Evolutionary conservation across 768 basidiomycete species (phyloP).

Genomic region (Boletellus emodensis): DNA sequence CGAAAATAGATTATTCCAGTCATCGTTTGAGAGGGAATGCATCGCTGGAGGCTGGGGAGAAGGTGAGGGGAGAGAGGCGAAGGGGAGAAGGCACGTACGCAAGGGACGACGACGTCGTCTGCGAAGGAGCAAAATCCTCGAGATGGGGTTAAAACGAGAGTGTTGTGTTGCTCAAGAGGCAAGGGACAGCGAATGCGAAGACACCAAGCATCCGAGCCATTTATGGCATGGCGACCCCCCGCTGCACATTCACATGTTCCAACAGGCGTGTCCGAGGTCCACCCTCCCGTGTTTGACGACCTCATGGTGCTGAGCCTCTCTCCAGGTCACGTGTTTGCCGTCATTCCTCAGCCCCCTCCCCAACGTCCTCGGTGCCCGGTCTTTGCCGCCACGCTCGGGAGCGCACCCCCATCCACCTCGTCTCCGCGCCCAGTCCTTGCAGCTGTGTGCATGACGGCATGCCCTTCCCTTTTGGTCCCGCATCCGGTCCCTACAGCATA

Average conservation of each 20-base stretch:
- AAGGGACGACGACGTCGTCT: background rate
- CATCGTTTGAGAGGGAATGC: slow-evolving; percentile 27
- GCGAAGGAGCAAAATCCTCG: background rate
- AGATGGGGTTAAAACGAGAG: slow-evolving; percentile 3
- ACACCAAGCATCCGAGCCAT: slow-evolving; percentile 1
- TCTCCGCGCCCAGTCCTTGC: too few relatives aligned
- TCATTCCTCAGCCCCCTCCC: background rate
- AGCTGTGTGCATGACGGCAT: too few relatives aligned
- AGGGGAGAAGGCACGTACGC: slow-evolving; percentile 7
- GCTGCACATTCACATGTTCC: slow-evolving; percentile 27
- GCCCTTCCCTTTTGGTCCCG: too few relatives aligned
- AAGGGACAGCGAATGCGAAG: slow-evolving; percentile 13
- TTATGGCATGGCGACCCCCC: slow-evolving; percentile 16
- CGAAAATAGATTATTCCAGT: slow-evolving; percentile 61
- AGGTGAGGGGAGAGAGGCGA: slow-evolving; percentile 17
- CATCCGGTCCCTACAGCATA: background rate
- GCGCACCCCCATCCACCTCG: too few relatives aligned
- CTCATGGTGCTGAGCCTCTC: slow-evolving; percentile 12
- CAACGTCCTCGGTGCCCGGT: background rate
- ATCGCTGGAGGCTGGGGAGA: slow-evolving; percentile 19
- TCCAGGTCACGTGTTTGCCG: background rate
- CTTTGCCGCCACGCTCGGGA: too few relatives aligned
- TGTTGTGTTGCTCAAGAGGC: slow-evolving; percentile 9
- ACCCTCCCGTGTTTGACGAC: slow-evolving; percentile 5
- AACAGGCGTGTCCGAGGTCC: slow-evolving; percentile 12